Base-by-base conservation (phyloP, 352 stramenopile genomes). In the Phytophthora megakarya region DNA sequence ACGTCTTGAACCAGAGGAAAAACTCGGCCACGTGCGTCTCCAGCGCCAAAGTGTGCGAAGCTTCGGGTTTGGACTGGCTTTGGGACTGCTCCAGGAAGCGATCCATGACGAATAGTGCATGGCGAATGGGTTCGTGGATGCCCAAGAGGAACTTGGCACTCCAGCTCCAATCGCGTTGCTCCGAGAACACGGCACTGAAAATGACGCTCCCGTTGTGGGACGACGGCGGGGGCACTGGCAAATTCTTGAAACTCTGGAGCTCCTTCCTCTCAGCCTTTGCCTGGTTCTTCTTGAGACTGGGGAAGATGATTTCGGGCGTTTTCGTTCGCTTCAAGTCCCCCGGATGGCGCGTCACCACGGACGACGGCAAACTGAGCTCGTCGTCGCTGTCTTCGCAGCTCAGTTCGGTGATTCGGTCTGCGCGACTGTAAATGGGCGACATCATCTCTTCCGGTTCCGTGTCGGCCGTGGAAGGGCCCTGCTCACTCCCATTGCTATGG, bases 41-140 rank as follows among this genome's bases (percentile, higher is more conserved):
- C n/a, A 87, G 57, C 4, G 62, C 62, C 30, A 75, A 47, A 16
- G 72, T 73, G 12, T 71, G 38, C 0, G 70, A 68, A 55, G 48
- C 65, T 47, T 70, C 65, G 7, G 71, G 69, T 23, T 70, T 74
- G 5, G 69, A 68, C 21, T 72, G 46, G 42, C 67, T 66, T 28
- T 88, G 77, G 10, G 63, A 79, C 43, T 86, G 81, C 23, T 89
- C 77, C n/a, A 94, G 53, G 42, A 92, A 94, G 16, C 81, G 76
- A 61, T 94, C 84, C 65, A 91, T 91, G 42, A 94, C 86, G 57
- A 88, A 93, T 1, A 94, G 76, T 19, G 86, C 84, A 45, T 94
- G 86, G 8, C 86, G 84, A 57, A 94, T 78, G 5, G 86, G 86
- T 28, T 94, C 86, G 37, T 94, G 86, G 19, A 94, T 59, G 7